phyloP scores from a whole-genome alignment of 129 eudicot genomes.

The Calendula officinalis region DNA sequence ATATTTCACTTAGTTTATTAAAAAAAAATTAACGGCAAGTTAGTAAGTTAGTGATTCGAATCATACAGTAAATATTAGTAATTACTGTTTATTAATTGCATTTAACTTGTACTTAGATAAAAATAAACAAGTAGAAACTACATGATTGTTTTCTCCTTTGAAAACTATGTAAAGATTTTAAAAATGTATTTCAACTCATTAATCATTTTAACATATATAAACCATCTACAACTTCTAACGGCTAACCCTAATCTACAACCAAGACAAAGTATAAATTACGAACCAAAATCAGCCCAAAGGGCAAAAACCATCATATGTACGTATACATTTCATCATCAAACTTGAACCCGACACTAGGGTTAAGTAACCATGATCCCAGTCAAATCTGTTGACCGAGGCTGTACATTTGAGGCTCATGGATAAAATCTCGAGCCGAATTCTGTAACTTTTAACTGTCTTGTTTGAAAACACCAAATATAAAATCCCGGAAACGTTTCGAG shows the following conservation, averaged over 20 bases:
- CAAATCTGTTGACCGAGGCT: slow-evolving; percentile 11
- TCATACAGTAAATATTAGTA: too few relatives aligned
- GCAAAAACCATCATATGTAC: background rate
- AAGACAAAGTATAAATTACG: slow-evolving; percentile 5
- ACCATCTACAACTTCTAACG: slow-evolving; percentile 26
- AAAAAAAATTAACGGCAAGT: too few relatives aligned
- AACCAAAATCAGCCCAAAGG: slow-evolving; percentile 9
- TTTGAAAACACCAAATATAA: slow-evolving; percentile 46
- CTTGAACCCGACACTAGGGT: background rate
- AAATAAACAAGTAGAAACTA: too few relatives aligned
- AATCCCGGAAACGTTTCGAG: slow-evolving; percentile 70
- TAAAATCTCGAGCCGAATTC: slow-evolving; percentile 21
- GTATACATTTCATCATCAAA: slow-evolving; percentile 19
- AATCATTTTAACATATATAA: slow-evolving; percentile 8
- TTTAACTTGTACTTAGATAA: too few relatives aligned
- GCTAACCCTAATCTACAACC: slow-evolving; percentile 20
- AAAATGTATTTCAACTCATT: slow-evolving; percentile 17
- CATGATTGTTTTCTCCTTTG: too few relatives aligned
- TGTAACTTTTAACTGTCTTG: slow-evolving; percentile 40
- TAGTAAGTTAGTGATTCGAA: too few relatives aligned
- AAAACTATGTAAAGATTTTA: too few relatives aligned
- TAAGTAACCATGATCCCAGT: background rate
- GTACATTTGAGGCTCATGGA: slow-evolving; percentile 33
- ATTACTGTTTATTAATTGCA: too few relatives aligned
- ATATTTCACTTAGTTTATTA: too few relatives aligned